Conservation (phyloP, 108 stramenopile genomes). For the Cyclotella sp. region DNA sequence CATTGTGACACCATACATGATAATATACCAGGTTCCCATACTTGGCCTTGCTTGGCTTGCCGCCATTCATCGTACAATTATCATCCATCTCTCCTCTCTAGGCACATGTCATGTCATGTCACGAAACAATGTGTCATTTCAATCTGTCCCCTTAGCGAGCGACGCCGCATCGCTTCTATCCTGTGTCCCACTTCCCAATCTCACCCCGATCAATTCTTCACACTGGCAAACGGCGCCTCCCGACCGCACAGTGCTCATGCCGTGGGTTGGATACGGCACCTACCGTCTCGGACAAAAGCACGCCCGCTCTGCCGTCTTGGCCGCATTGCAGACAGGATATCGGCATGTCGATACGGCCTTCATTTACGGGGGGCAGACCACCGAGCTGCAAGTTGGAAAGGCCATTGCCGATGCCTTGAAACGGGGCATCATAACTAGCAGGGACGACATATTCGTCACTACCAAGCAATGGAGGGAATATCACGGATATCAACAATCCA, state of each 20-base stretch:
- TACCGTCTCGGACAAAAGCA: slow-evolving; percentile 66
- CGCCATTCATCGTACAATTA: neutral
- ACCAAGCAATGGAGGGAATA: slow-evolving; percentile 88
- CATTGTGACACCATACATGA: no score
- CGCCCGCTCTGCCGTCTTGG: slow-evolving; percentile 47
- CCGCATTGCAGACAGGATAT: slow-evolving; percentile 67
- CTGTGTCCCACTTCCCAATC: slow-evolving; percentile 8
- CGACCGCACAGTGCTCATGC: slow-evolving; percentile 38
- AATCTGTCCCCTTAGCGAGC: neutral
- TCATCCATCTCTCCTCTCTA: neutral
- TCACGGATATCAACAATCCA: slow-evolving; percentile 74
- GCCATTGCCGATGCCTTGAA: slow-evolving; percentile 65
- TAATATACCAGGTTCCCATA: no score
- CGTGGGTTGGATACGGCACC: slow-evolving; percentile 79
- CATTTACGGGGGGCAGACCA: slow-evolving; percentile 81
- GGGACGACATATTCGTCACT: slow-evolving; percentile 65
- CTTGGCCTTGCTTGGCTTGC: no score
- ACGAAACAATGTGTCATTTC: neutral
- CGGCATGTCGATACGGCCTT: slow-evolving; percentile 83
- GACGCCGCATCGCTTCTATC: slow-evolving; percentile 12
- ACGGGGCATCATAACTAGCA: slow-evolving; percentile 36
- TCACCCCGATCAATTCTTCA: neutral
- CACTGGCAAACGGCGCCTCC: neutral
- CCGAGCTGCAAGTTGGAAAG: slow-evolving; percentile 69
- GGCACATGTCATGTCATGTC: no score